Base-by-base conservation (phyloP, 2,329 filamentous ascomycete genomes). In the Penicillium decumbens region DNA sequence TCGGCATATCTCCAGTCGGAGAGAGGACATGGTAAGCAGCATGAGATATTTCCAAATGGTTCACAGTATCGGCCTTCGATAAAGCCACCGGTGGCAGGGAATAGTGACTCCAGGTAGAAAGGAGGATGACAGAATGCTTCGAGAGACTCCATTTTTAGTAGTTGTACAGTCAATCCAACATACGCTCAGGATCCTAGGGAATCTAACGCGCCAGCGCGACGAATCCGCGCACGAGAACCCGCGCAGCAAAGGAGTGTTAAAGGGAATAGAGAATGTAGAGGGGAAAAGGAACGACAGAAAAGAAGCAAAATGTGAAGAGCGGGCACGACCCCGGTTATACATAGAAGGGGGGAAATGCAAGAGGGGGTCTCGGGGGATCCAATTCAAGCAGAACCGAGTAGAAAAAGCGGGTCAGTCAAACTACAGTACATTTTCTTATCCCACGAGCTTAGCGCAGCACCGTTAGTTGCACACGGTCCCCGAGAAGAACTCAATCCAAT, bases 21-120 rank as follows among this genome's bases (percentile, higher is more conserved):
- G 63, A 88, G 78, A 28, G 93, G 93, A 69, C 93, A 98, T 53
- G 93, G 93, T 49, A 98, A 71, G 69, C 93, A 98, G 69, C 93
- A 98, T 30, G 75, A 76, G 4, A 83, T 60, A 30, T 76, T 75
- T 9, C 38, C 69, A 8, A 79, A 58, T 0, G 67, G 58, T 40
- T 80, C 73, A 67, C 79, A 88, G 56, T 84, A 77, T 51, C 85
- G 78, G 49, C 83, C 83, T 20, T 75, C 72, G 35, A 83, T 65
- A 63, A 80, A 88, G 70, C 88, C 88, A 62, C 80, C 81, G 39
- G 66, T 72, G 23, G 68, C 58, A 41, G 78, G 80, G 63, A 85
- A 95, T 50, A 78, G 68, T 27, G 71, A 70, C 50, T 78, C 77
- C 65, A 88, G 81, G 54, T 84, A 77, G 64, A 93, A 92, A 4